Evolutionary conservation across 2,329 filamentous ascomycete species (phyloP), one percentile per base, ranked within the genome.

Genomic region (Aulographum hederae): DNA sequence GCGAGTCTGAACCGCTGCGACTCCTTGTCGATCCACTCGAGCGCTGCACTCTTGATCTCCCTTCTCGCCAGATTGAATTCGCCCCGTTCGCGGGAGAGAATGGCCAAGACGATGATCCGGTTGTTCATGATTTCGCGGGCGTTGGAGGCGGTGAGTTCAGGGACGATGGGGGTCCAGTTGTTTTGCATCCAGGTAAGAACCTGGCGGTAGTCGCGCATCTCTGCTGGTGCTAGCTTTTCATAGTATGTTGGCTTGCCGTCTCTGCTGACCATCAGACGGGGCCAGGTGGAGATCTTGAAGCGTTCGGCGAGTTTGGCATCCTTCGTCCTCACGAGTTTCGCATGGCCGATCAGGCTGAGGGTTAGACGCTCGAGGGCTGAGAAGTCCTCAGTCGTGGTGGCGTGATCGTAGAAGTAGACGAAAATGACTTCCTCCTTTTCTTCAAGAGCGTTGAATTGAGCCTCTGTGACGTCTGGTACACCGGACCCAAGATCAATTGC

Each of bases 1-100:
- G 95, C 86, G 12, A 91, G 70, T 51, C 93, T 81, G 63, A 93
- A 94, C 25, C 82, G 67, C 43, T 86, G 75, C 13, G 81, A 78
- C 54, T 94, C 81, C 58, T 91, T 89, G 52, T 95, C 86, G 69
- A 95, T 93, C 85, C 89, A 98, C 53, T 95, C 89, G 37, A 85
- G 68, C 6, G 89, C 89, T 2, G 89, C 89, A 41, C 78, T 86
- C 67, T 95, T 95, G 57, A 98, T 73, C 56, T 98, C 91, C 20
- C 78, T 73, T 51, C 80, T 78, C 17, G 80, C 78, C 34, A 67
- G 65, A 31, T 71, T 59, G 51, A 93, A 93, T 21, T 82, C 73
- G 23, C 75, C 63, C 37, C 85, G 73, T 21, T 81, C 73, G 31
- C 84, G 71, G 48, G 77, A 82, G 26, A 98, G 61, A 20, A 98